Evolutionary conservation across 106 monocot genomes (phyloP), one percentile per base, ranked within the genome.

Genomic region (Acorus gramineus): DNA sequence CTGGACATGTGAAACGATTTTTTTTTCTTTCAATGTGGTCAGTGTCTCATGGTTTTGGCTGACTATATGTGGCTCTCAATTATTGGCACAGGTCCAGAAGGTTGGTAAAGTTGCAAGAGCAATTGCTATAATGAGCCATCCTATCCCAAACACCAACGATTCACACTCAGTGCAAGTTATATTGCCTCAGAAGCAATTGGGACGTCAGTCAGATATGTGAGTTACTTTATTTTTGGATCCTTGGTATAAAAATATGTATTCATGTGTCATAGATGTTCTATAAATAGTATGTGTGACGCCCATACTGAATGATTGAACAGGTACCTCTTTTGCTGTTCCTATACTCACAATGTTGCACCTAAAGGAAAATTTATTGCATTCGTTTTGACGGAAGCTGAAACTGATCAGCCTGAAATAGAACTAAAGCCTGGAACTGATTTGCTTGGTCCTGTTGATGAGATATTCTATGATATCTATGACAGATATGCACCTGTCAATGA

Each of bases 111-210:
- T 98, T 73, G 85, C 83, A 61, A 85, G 91, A 49, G 95, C 95
- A 46, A 98, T 98, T 66, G 96, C 91, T 43, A 87, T 98, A 48
- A 91, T 98, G 96, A 98, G 96, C 72, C 91, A 98, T 71, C 96
- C 96, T 0, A 98, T 96, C 61, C 96, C 91, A 56, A 83, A 81
- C 49, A 91, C 87, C 3, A 61, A 83, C 65, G 79, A 85, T 13
- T 98, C 83, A 66, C 87, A 87, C 53, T 96, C 91, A 28, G 96
- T 80, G 7, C 96, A 96, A 64, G 82, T 96, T 77, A 91, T 96
- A 67, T 62, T 96, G 14, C 96, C 91, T 5, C 96, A 96, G 66
- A 96, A 91, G 70, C 91, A 91, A 71, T 78, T 96, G 2, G 96
- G 96, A 0, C 85, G 91, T 57, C 87, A 79, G 56, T 96, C 91